Conservation (phyloP, 352 stramenopile species). For the Phytopythium ostracodes region DNA sequence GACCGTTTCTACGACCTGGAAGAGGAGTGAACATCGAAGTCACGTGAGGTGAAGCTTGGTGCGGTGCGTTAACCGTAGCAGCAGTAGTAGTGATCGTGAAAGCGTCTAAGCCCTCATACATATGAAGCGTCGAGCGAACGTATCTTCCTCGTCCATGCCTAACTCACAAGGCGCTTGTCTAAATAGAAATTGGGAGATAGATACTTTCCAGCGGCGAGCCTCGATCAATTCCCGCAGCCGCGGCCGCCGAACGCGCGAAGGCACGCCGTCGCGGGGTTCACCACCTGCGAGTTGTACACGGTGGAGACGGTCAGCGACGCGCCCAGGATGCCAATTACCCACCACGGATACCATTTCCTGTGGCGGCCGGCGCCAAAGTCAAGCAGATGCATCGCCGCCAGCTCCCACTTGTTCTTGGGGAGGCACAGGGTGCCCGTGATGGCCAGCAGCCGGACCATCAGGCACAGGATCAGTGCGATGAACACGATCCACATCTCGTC, state of each 20-base stretch:
- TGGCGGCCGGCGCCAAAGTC: conserved; percentile 3
- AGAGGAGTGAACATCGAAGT: conserved; percentile 2
- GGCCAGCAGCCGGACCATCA: conserved; percentile 20
- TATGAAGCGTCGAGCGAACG: too few relatives aligned
- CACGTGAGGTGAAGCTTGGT: too few relatives aligned
- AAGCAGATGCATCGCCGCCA: background rate
- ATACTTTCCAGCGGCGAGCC: background rate
- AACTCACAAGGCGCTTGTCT: background rate
- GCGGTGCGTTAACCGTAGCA: too few relatives aligned
- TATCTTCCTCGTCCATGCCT: too few relatives aligned
- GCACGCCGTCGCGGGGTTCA: conserved; percentile 27
- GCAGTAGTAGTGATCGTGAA: too few relatives aligned
- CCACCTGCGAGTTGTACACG: conserved; percentile 28
- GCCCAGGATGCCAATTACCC: conserved; percentile 26
- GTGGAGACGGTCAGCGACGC: conserved; percentile 27
- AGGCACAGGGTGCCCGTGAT: conserved; percentile 20
- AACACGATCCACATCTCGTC: conserved; percentile 27
- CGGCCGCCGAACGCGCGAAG: conserved; percentile 24
- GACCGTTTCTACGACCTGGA: conserved; percentile 14
- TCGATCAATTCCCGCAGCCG: conserved; percentile 20
- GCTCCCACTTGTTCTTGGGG: conserved; percentile 2
- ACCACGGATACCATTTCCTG: conserved; percentile 22
- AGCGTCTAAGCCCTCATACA: too few relatives aligned
- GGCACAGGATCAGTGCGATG: conserved; percentile 22
- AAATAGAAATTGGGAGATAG: background rate